These are phyloP conservation scores for Krasilnikovozyma curviuscula DNA, from an alignment of 768 basidiomycete species.

Conservation along the genomic window DNA sequence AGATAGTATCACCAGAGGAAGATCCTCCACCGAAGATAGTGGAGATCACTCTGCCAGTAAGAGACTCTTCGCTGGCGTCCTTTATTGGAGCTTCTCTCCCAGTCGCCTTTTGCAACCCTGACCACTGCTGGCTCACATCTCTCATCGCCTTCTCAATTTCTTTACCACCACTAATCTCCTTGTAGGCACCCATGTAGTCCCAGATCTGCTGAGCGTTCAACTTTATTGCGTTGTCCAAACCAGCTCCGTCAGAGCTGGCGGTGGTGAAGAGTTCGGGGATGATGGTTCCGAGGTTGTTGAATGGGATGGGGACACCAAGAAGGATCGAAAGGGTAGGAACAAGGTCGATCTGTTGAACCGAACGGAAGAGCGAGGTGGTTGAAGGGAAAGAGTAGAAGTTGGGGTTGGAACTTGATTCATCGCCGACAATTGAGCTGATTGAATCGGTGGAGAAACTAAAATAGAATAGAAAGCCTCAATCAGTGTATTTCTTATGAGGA, in stretches of 20 bases:
- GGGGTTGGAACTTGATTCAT: too few species aligned
- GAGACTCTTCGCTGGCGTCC: background rate
- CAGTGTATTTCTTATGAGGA: too few species aligned
- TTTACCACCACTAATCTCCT: constrained; percentile 43
- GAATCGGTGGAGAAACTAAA: too few species aligned
- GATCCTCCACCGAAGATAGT: too few species aligned
- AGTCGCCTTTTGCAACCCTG: constrained; percentile 13
- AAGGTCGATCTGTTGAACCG: constrained; percentile 81
- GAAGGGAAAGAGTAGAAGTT: constrained; percentile 21
- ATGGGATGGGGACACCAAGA: constrained; percentile 82
- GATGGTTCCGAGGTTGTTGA: constrained; percentile 77
- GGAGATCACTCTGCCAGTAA: too few species aligned
- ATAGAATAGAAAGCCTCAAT: too few species aligned
- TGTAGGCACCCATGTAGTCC: constrained; percentile 57
- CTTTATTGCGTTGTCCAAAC: constrained; percentile 43
- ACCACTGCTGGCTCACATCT: constrained; percentile 35
- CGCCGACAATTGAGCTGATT: too few species aligned
- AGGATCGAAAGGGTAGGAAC: constrained; percentile 72
- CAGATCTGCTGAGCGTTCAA: constrained; percentile 59
- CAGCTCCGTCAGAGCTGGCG: constrained; percentile 17
- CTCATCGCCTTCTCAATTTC: constrained; percentile 54
- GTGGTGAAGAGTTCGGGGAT: constrained; percentile 75
- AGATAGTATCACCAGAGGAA: too few species aligned
- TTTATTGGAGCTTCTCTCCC: constrained; percentile 1
- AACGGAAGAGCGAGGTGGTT: constrained; percentile 31